Conservation (phyloP, 1,139 yeast species). For the Blastobotrys capitulatus region DNA sequence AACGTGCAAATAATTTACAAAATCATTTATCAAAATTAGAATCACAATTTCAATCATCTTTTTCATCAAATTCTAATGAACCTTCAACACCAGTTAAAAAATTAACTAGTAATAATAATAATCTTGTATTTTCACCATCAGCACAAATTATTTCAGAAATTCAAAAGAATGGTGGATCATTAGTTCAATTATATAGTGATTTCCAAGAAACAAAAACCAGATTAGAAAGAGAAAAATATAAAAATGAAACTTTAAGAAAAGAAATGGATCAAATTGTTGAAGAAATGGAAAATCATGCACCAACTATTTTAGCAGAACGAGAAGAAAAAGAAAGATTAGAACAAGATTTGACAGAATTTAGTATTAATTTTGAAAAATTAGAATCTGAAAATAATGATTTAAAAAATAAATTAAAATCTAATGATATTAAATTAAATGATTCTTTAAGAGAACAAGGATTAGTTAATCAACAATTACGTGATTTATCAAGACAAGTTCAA, state of each 20-base stretch:
- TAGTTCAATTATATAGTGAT: constrained; percentile 66
- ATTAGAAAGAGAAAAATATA: constrained; percentile 61
- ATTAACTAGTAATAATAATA: neutral
- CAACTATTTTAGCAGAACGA: constrained; percentile 65
- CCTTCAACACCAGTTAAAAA: constrained; percentile 16
- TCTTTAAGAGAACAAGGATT: constrained; percentile 34
- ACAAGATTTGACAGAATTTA: constrained; percentile 46
- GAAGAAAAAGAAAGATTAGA: constrained; percentile 47
- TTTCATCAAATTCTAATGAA: constrained; percentile 16
- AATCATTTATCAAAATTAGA: constrained; percentile 30
- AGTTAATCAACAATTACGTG: constrained; percentile 53
- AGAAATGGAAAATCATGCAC: constrained; percentile 78
- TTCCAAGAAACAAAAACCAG: constrained; percentile 57
- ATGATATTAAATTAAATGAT: constrained; percentile 24
- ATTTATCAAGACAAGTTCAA: constrained; percentile 76
- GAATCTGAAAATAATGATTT: constrained; percentile 40
- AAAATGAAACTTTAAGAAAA: constrained; percentile 62
- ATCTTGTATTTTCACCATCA: constrained; percentile 37
- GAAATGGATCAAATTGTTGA: constrained; percentile 67
- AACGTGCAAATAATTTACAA: constrained; percentile 27
- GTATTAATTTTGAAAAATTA: constrained; percentile 43
- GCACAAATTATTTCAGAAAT: constrained; percentile 43
- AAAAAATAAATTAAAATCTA: constrained; percentile 29
- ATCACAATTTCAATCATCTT: constrained; percentile 26
- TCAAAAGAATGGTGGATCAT: constrained; percentile 51